Base-by-base conservation (phyloP, 345 rosid genomes). In the Pistacia integerrima region DNA sequence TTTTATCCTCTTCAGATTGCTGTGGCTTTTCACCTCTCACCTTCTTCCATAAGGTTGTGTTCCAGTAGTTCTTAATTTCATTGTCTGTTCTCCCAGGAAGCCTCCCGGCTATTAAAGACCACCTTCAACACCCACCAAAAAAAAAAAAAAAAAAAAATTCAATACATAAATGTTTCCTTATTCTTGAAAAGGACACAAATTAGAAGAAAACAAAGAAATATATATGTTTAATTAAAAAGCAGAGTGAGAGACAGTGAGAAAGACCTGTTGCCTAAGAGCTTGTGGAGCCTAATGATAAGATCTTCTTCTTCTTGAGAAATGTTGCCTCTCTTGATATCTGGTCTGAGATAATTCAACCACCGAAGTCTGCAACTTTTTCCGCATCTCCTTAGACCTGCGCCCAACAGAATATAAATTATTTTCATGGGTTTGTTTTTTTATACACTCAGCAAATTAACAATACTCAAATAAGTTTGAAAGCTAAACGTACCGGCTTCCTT, bases 21-120 rank as follows among this genome's bases (percentile, higher is more conserved):
- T 77, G 70, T 25, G 61, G 11, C 58, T 72, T 54, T 4, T 75
- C 81, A 30, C 52, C 82, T 75, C 56, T 72, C 17, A 67, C 48
- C 41, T 76, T 82, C 80, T 82, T 82, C 28, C 76, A 66, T 12
- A 82, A 59, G 59, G 65, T 78, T 11, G 89, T 84, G 78, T 86
- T 86, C 87, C 87, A 86, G 28, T 86, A 86, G 36, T 83, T 86
- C 70, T 86, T 86, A 41, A 85, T 80, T 82, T 85, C 88, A 83
- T 85, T 85, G 84, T 85, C 88, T 83, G 86, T 85, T 69, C 88
- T 76, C 56, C 88, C 88, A 25, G 88, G 88, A 57, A 86, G 75
- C 67, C 89, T 78, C 65, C 89, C 84, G 1, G 88, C 88, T 58
- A 80, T 80, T 8, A 84, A 73, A 38, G 84, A 84, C 86, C 86